Base-by-base conservation (phyloP, 2,329 filamentous ascomycete genomes). In the Ophiostoma piceae region DNA sequence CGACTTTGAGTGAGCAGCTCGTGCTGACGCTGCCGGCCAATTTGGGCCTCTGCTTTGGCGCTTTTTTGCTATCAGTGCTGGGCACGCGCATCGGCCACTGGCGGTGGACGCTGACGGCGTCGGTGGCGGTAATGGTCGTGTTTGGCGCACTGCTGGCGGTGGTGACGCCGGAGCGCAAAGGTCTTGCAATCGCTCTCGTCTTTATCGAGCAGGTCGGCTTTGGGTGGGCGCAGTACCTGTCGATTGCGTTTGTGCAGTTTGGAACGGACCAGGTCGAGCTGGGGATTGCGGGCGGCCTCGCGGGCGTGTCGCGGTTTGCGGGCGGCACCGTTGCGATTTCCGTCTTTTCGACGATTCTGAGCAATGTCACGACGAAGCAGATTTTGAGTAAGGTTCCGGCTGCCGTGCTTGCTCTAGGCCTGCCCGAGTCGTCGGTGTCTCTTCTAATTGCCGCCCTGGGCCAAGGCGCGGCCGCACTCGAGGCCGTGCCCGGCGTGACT, bases 211-310 rank as follows among this genome's bases (percentile, higher is more conserved):
- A 81, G 73, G 76, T 77, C 14, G 82, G 79, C 4, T 84, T 82
- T 72, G 82, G 82, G 6, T 84, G 80, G 79, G 81, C 79, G 2
- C 77, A 82, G 69, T 83, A 83, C 69, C 75, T 83, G 26, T 80
- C 79, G 22, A 83, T 85, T 72, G 80, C 82, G 1, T 80, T 82
- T 71, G 82, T 80, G 6, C 82, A 84, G 73, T 80, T 84, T 70
- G 82, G 82, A n/a, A 81, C 82, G 2, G 78, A 81, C 35, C 83
- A 84, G 71, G 78, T 80, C 22, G 81, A 84, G 67, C 77, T 84
- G 0, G 82, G 82, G 16, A 79, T 82, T 16, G 77, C 77, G 57
- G 81, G 81, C 47, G 82, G 80, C 66, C 76, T 82, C 12, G 77
- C 78, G 5, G 81, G 81, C 29, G 79, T 81, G 4, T 78, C 79